A percentile compares a stretch with the other conserved stretches of the same genome.
phyloP scores from a whole-genome alignment of 192 early-diverging fungal species.

The Backusella westeae region DNA sequence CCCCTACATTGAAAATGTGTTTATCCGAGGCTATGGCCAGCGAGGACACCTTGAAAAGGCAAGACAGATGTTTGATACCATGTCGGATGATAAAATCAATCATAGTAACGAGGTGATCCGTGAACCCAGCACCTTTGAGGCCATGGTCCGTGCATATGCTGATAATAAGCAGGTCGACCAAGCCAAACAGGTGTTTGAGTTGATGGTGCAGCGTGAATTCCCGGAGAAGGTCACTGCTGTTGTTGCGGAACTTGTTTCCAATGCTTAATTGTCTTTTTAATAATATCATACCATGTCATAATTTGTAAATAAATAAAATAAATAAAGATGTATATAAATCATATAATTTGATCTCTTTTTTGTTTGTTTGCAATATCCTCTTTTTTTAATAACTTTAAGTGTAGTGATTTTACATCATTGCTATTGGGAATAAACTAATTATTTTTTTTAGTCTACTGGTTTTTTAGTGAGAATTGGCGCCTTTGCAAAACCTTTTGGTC shows the following conservation, averaged over 20 bases:
- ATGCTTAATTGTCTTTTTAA: not conserved
- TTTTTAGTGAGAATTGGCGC: too few relatives aligned
- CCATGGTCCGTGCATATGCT: conserved; percentile 53
- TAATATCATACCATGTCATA: too few relatives aligned
- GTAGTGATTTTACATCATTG: not conserved
- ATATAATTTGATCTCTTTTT: not conserved
- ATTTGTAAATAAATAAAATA: not conserved
- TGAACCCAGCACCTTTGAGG: conserved; percentile 59
- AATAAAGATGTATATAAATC: not conserved
- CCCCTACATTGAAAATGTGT: conserved; percentile 55
- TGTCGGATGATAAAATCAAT: conserved; percentile 41
- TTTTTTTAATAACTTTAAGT: not conserved
- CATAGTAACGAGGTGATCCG: conserved; percentile 34
- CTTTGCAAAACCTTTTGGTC: too few relatives aligned
- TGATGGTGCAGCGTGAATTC: conserved; percentile 38
- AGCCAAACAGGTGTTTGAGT: conserved; percentile 32
- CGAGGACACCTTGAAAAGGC: conserved; percentile 35
- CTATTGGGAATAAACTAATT: not conserved
- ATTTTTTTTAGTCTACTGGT: not conserved
- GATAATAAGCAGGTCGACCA: conserved; percentile 39
- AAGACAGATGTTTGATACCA: conserved; percentile 42
- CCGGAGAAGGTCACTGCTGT: conserved; percentile 37
- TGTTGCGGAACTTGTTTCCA: conserved; percentile 35
- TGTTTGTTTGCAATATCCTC: not conserved
- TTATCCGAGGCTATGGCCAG: conserved; percentile 55